Percentiles rank a stretch among this genome's conserved stretches.
phyloP scores from a whole-genome alignment of 1,284 basidiomycete genomes.

The Puccinia hordei region DNA sequence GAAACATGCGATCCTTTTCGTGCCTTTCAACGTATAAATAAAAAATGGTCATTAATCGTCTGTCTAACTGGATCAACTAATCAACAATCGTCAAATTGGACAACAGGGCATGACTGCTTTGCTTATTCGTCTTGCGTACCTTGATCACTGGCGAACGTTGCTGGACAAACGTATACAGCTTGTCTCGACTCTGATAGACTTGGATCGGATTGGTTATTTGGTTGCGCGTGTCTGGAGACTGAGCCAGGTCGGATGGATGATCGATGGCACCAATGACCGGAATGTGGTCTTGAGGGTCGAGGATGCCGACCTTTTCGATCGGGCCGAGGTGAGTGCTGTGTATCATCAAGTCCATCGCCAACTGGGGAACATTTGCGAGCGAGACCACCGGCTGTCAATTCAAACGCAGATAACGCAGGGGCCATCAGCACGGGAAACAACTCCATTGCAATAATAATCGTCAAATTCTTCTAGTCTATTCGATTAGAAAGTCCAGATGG shows the following conservation, averaged over 20 bases:
- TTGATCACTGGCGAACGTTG: conserved; percentile 38
- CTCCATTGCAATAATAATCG: no score
- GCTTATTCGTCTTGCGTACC: background rate
- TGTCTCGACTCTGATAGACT: conserved; percentile 30
- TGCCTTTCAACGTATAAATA: background rate
- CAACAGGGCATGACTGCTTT: no score
- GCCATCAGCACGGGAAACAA: background rate
- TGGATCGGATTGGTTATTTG: conserved; percentile 6
- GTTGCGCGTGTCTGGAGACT: background rate
- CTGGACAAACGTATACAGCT: conserved; percentile 19
- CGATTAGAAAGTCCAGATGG: background rate
- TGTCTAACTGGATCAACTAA: background rate
- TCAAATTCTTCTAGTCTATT: background rate
- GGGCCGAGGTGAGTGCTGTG: conserved; percentile 1
- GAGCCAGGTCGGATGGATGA: background rate
- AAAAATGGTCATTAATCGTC: background rate
- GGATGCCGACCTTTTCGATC: conserved; percentile 15
- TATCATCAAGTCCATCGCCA: conserved; percentile 26
- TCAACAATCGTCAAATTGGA: background rate
- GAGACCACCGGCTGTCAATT: conserved; percentile 29
- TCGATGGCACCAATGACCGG: conserved; percentile 24
- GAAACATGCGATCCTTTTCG: conserved; percentile 8
- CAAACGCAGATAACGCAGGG: background rate
- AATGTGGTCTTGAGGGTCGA: conserved; percentile 34
- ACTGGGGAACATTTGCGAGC: conserved; percentile 37